These are phyloP conservation scores for Sphagnum magellanicum DNA, from an alignment of 228 moss, liverwort and hornwort genomes.

Conservation along the genomic window DNA sequence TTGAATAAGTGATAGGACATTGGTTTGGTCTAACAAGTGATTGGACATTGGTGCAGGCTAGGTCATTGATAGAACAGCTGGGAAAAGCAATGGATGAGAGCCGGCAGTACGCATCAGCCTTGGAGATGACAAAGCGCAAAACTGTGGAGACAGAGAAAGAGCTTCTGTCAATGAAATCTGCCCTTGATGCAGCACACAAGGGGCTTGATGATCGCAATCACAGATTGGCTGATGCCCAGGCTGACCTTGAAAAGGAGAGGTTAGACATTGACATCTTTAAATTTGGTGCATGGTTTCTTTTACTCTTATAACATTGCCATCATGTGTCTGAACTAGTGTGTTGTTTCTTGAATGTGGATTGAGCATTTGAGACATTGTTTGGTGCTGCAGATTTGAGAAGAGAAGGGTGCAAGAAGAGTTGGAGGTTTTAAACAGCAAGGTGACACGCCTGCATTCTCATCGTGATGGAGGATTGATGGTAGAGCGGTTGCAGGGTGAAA, in stretches of 20 bases:
- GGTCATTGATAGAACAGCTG: conserved; percentile 69
- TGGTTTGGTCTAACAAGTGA: background rate
- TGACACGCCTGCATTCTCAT: conserved; percentile 62
- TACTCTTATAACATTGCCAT: no score
- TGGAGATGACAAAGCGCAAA: conserved; percentile 71
- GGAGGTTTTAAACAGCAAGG: conserved; percentile 55
- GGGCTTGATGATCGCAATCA: conserved; percentile 69
- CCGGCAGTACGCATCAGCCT: conserved; percentile 55
- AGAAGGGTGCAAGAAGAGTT: conserved; percentile 87
- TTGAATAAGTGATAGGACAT: background rate
- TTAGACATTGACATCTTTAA: conserved; percentile 7
- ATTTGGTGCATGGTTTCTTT: no score
- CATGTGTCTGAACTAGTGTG: background rate
- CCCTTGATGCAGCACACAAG: conserved; percentile 70
- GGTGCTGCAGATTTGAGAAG: conserved; percentile 71
- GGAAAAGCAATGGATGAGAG: conserved; percentile 75
- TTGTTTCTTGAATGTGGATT: conserved; percentile 1
- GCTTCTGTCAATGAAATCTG: conserved; percentile 44
- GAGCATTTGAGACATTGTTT: background rate
- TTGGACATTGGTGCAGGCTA: conserved; percentile 38
- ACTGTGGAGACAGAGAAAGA: conserved; percentile 86
- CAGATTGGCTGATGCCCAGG: conserved; percentile 73
- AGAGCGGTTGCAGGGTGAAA: conserved; percentile 89
- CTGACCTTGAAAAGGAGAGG: conserved; percentile 88
- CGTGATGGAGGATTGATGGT: conserved; percentile 72